Evolutionary conservation across 78 protist species (phyloP).

Genomic region (Cyanophora paradoxa): DNA sequence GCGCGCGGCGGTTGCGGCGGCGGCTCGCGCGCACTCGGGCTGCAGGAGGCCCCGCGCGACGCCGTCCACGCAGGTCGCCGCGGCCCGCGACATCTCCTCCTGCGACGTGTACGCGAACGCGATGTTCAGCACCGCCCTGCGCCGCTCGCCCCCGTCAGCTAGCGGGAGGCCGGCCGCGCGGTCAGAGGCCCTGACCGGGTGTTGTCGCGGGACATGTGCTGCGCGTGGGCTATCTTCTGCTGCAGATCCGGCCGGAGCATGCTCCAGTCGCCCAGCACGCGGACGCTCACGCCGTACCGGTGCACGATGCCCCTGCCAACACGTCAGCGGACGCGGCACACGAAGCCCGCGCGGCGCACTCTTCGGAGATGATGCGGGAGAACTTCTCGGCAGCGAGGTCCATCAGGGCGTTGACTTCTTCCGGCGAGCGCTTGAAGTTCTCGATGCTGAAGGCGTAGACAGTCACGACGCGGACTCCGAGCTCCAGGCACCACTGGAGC

Average conservation of each 20-base stretch:
- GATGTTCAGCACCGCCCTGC: constrained; percentile 57
- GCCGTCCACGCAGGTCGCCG: neutral
- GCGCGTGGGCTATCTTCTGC: neutral
- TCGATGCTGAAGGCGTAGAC: constrained; percentile 86
- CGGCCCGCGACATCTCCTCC: constrained; percentile 44
- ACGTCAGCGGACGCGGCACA: neutral
- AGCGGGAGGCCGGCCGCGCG: too few species aligned
- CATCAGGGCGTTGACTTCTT: constrained; percentile 75
- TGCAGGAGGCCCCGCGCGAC: neutral
- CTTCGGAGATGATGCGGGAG: too few species aligned
- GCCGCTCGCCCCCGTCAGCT: constrained; percentile 4
- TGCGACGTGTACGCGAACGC: constrained; percentile 76
- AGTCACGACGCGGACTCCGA: constrained; percentile 69
- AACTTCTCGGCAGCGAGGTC: constrained; percentile 50
- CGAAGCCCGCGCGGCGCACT: too few species aligned
- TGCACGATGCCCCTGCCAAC: neutral
- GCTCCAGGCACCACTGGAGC: constrained; percentile 64
- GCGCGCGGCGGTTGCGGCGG: neutral
- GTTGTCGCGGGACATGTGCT: neutral
- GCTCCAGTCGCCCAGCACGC: constrained; percentile 60
- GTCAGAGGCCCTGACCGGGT: neutral
- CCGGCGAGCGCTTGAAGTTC: constrained; percentile 70
- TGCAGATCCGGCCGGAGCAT: constrained; percentile 26
- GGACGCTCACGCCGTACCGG: constrained; percentile 36
- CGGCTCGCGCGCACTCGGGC: neutral